Conservation (phyloP, 495 filamentous ascomycete genomes). For the Terfezia boudieri region DNA sequence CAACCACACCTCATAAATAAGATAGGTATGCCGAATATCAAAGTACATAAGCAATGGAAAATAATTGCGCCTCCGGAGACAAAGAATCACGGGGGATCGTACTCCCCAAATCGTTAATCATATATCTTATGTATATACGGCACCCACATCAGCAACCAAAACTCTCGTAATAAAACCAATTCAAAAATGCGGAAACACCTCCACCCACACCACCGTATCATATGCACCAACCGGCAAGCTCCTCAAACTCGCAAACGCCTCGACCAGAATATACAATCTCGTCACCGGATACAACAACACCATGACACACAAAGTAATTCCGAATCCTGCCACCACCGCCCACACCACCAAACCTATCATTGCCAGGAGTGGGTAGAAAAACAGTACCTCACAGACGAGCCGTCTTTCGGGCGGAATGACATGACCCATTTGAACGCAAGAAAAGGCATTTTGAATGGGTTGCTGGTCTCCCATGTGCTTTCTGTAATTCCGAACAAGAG, state of each 20-base stretch:
- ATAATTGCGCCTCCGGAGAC: too few relatives aligned
- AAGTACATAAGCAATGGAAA: too few relatives aligned
- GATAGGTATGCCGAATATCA: too few relatives aligned
- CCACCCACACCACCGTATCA: constrained; percentile 2
- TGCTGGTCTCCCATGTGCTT: neutral
- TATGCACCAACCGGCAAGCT: constrained; percentile 1
- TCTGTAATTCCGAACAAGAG: neutral
- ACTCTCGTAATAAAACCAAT: too few relatives aligned
- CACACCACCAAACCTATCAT: neutral
- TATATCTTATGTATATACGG: too few relatives aligned
- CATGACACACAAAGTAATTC: neutral
- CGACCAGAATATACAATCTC: constrained; percentile 3
- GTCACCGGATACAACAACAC: neutral
- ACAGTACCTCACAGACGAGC: neutral
- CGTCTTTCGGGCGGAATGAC: neutral
- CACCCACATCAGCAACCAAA: too few relatives aligned
- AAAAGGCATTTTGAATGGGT: neutral
- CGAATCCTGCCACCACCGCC: neutral
- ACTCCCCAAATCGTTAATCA: too few relatives aligned
- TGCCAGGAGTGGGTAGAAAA: neutral
- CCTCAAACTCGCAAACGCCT: constrained; percentile 4
- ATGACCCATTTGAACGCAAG: neutral
- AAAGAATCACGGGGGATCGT: too few relatives aligned
- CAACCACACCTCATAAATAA: too few relatives aligned
- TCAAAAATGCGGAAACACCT: neutral